Percentiles rank a stretch among this genome's conserved stretches.
Conservation (phyloP, 2,329 filamentous ascomycete species). For the Aspergillus ochraceus region DNA sequence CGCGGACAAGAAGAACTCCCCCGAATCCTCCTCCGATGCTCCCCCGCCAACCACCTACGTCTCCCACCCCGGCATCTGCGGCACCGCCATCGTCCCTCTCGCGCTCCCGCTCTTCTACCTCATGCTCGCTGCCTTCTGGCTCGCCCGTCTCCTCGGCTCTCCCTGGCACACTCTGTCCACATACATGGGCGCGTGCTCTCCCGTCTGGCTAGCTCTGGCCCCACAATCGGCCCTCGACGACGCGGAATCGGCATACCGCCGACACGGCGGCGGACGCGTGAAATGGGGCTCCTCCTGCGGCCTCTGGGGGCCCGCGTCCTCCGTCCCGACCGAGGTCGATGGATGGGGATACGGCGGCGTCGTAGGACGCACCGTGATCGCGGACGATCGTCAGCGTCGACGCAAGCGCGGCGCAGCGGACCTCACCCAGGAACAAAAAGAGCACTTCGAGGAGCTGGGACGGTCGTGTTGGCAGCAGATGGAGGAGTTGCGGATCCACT, state of each 20-base stretch:
- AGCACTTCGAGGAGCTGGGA: constrained; percentile 42
- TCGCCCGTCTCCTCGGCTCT: constrained; percentile 76
- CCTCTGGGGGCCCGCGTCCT: constrained; percentile 56
- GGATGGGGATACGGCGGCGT: constrained; percentile 73
- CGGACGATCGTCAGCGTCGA: constrained; percentile 53
- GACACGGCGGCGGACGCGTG: constrained; percentile 60
- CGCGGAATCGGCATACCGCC: constrained; percentile 46
- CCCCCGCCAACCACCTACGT: constrained; percentile 68
- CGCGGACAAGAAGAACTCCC: constrained; percentile 8
- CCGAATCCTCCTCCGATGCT: constrained; percentile 18
- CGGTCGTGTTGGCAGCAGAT: constrained; percentile 43
- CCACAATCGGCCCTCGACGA: constrained; percentile 48
- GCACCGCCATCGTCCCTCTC: constrained; percentile 77
- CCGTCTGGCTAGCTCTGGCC: constrained; percentile 76
- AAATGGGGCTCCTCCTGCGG: constrained; percentile 86
- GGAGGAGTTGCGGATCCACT: constrained; percentile 42
- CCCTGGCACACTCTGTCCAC: constrained; percentile 81
- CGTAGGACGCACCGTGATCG: constrained; percentile 52
- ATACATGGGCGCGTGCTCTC: constrained; percentile 73
- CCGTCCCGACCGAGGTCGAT: constrained; percentile 78
- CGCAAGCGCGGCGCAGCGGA: constrained; percentile 60
- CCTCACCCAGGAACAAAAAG: constrained; percentile 50
- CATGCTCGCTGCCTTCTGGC: constrained; percentile 67
- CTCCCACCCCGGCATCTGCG: constrained; percentile 82
- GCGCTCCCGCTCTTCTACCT: constrained; percentile 66